Base-by-base conservation (phyloP, 1,284 basidiomycete genomes). In the Ustilago hordei region DNA sequence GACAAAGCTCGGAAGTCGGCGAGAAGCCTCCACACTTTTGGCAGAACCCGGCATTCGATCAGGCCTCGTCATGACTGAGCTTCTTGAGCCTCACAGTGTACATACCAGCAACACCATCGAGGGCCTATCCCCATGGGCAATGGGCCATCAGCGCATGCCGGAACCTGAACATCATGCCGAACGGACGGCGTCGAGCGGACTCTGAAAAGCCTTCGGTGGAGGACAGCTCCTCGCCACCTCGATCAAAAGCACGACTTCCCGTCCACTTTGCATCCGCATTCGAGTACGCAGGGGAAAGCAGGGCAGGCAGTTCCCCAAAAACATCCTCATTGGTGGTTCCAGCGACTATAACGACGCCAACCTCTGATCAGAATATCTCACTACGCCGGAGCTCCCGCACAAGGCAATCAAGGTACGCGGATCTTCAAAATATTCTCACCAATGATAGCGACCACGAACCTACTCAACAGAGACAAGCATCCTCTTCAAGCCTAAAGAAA, bases 231-330 rank as follows among this genome's bases (percentile, higher is more conserved):
- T 36, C 47, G 50, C 55, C 48, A 13, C 32, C 60, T 17, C 47
- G 15, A 9, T 13, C 31, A 19, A 60, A 15, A n/a, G 57, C 52
- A 35, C 53, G 60, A 50, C 43, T 71, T 28, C 69, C 69, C 3
- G n/a, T 52, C 15, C 52, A 60, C 48, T 71, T 71, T 59, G 59
- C 69, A 48, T 63, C 69, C 11, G 34, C 52, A 17, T 71, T 55
- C 43, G 48, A 45, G 19, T 71, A 65, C 32, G 32, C 60, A 38
- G 60, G 9, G 5, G 53, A 55, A 1, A 35, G 31, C 45, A 35
- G 3, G 12, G 59, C 50, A n/a, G 59, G 50, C 11, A 28, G 23
- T 28, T 43, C 55, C 34, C 39, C 69, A 1, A n/a, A 35, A 17
- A 15, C 38, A 12, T n/a, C 36, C 52, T 17, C 50, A 28, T 32